Conservation (phyloP, 441 rosid genomes). For the Populus trichocarpa region DNA sequence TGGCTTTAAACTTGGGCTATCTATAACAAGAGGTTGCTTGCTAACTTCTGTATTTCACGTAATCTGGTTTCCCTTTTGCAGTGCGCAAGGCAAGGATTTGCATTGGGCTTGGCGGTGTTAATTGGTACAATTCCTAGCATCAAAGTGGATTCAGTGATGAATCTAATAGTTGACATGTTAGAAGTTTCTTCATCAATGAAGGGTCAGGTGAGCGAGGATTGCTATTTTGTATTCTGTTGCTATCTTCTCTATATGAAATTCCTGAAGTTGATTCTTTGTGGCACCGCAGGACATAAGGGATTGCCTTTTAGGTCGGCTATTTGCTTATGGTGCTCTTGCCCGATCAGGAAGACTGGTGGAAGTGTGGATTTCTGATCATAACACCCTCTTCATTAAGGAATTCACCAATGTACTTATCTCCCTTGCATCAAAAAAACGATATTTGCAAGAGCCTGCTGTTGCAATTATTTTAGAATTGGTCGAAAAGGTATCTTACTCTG, state of each 20-base stretch:
- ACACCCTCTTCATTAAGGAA: conserved; percentile 53
- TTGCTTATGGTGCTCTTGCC: conserved; percentile 85
- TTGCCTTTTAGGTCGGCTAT: conserved; percentile 84
- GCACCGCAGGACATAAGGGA: conserved; percentile 70
- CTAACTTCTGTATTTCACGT: conserved; percentile 3
- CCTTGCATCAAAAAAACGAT: conserved; percentile 73
- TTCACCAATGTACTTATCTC: conserved; percentile 54
- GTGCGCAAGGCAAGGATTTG: conserved; percentile 98
- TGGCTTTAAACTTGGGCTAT: not conserved
- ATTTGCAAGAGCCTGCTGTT: conserved; percentile 91
- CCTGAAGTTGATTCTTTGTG: conserved; percentile 12
- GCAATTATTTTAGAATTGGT: conserved; percentile 62
- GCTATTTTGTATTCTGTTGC: not conserved
- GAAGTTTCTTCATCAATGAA: conserved; percentile 89
- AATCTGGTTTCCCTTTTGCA: conserved; percentile 25
- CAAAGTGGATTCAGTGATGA: conserved; percentile 64
- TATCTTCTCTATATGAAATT: conserved; percentile 5
- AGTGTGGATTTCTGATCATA: conserved; percentile 56
- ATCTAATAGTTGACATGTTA: conserved; percentile 58
- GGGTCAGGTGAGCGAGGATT: conserved; percentile 68
- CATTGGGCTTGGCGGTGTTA: conserved; percentile 73
- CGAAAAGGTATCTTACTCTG: conserved; percentile 51
- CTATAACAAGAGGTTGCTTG: not conserved
- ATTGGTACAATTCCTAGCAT: conserved; percentile 52
- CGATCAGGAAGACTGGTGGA: conserved; percentile 66